These are phyloP conservation scores for Globisporangium nagaii DNA, from an alignment of 352 stramenopile genomes.

Conservation along the genomic window DNA sequence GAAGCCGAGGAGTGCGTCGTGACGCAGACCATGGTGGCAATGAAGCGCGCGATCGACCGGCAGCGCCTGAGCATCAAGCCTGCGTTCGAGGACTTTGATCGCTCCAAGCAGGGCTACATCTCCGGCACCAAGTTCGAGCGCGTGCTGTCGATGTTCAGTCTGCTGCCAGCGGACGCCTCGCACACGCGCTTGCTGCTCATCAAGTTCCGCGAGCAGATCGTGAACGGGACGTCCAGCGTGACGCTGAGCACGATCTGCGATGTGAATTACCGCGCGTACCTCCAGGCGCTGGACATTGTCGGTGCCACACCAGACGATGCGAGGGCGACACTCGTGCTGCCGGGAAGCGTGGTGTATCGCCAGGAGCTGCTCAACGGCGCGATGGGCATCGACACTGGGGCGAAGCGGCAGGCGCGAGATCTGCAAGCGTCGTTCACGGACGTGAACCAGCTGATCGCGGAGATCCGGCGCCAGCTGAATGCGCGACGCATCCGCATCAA, in stretches of 20 bases:
- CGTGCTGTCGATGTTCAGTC: constrained; percentile 68
- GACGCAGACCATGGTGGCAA: constrained; percentile 33
- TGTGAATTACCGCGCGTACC: constrained; percentile 80
- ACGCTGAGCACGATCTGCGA: constrained; percentile 73
- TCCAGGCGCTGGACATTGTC: constrained; percentile 56
- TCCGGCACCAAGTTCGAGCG: constrained; percentile 77
- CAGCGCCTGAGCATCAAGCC: constrained; percentile 77
- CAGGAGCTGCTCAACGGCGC: constrained; percentile 49
- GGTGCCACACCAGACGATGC: constrained; percentile 15
- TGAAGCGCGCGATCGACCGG: constrained; percentile 56
- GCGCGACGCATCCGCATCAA: constrained; percentile 73
- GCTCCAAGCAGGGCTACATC: constrained; percentile 72
- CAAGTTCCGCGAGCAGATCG: constrained; percentile 71
- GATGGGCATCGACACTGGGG: constrained; percentile 11
- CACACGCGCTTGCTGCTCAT: constrained; percentile 51
- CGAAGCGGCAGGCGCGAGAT: constrained; percentile 22
- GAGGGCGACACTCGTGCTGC: constrained; percentile 25
- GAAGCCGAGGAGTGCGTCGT: constrained; percentile 42
- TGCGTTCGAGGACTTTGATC: constrained; percentile 81
- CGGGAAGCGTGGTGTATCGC: constrained; percentile 53
- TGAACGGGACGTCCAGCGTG: constrained; percentile 22
- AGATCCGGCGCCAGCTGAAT: constrained; percentile 57
- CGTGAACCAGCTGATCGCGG: constrained; percentile 39
- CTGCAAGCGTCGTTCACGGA: constrained; percentile 20
- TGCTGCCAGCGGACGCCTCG: constrained; percentile 42